Evolutionary conservation across 257 asterid genomes (phyloP), one percentile per base, ranked within the genome.

Genomic region (Echium plantagineum): DNA sequence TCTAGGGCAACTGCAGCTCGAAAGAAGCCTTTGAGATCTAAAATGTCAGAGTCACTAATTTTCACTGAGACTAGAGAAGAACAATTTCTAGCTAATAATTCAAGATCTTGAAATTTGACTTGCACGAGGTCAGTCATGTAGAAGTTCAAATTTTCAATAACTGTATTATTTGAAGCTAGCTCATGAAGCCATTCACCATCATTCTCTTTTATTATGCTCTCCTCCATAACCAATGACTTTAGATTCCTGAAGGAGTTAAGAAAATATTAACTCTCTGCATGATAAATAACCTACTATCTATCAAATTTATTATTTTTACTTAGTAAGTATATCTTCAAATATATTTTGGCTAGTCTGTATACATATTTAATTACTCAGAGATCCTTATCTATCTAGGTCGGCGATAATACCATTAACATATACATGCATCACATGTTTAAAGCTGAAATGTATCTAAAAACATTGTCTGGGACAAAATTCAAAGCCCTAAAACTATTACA

Each of bases 131-230:
- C 71, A 49, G 88, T 76, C 79, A 70, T 74, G 75, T 76, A 82
- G 61, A 79, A 79, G 67, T 79, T 82, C 42, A 82, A 59, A 66
- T 67, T 59, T 64, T 79, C 83, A 57, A 82, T 83, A 66, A 70
- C 78, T 19, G 66, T 67, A 63, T 82, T 82, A 63, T 69, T 72
- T 42, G 49, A 51, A 72, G 85, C 83, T 49, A 82, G 81, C 75
- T 76, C 83, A 21, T 68, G 81, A 64, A 82, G 74, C 88, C 88
- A 82, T 64, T 82, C 81, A 52, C 81, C 85, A 21, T 82, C 85
- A 15, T 58, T 74, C 69, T 82, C 88, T 49, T 13, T 16, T 65
- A 78, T 74, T 10, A 46, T 9, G 70, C 83, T 76, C 71, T 82
- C 88, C 72, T 82, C 88, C 79, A 82, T 56, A 8, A 56, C 8